phyloP scores from a whole-genome alignment of 208 protist species.

The Leishmania tropica region DNA sequence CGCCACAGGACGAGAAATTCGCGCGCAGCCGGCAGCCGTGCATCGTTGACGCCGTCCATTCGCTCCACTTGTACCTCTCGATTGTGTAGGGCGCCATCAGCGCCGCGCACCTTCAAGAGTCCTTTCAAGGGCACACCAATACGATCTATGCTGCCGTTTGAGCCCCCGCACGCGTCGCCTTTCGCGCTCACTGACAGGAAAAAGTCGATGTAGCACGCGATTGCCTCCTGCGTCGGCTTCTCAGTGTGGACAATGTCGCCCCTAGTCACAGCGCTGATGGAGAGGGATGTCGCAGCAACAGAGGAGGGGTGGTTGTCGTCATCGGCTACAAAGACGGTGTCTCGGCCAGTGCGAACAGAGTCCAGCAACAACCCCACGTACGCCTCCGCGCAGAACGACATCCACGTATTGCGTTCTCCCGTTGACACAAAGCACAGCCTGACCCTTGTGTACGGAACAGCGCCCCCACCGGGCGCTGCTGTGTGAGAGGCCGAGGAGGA shows the following conservation, averaged over 20 bases:
- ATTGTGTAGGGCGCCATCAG: conserved; percentile 13
- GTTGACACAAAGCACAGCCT: conserved; percentile 52
- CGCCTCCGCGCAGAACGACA: conserved; percentile 44
- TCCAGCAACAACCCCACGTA: conserved; percentile 55
- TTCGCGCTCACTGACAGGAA: conserved; percentile 44
- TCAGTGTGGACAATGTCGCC: conserved; percentile 2
- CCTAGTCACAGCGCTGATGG: neutral
- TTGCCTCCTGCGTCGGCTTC: conserved; percentile 30
- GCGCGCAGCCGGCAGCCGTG: neutral
- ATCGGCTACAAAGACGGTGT: conserved; percentile 18
- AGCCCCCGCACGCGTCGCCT: conserved; percentile 3
- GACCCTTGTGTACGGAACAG: conserved; percentile 35
- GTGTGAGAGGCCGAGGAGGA: neutral
- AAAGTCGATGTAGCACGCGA: conserved; percentile 61
- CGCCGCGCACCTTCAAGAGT: conserved; percentile 13
- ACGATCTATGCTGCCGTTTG: neutral
- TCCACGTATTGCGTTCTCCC: conserved; percentile 48
- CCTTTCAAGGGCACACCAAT: conserved; percentile 13
- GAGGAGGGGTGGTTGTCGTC: neutral
- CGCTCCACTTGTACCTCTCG: neutral
- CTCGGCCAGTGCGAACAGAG: conserved; percentile 50
- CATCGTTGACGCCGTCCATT: conserved; percentile 6
- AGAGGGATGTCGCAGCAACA: neutral
- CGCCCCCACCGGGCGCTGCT: neutral
- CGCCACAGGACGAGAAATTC: conserved; percentile 26